Percentiles rank a stretch among this genome's conserved stretches.
phyloP scores from a whole-genome alignment of 345 rosid species.

The Atalantia buxifolia region DNA sequence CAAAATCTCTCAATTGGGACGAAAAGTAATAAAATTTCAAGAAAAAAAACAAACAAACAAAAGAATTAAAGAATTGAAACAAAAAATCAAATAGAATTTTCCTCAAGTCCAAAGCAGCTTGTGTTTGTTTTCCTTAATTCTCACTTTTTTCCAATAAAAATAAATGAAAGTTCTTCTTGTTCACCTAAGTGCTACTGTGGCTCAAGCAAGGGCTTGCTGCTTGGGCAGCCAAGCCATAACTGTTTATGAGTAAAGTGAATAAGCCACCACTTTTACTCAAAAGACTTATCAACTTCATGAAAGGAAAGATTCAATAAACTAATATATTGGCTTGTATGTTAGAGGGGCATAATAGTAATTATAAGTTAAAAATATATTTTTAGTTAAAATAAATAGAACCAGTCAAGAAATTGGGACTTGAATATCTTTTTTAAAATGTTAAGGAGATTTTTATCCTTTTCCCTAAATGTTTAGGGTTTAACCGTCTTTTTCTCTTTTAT shows the following conservation, averaged over 20 bases:
- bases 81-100: background rate
- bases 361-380: too few relatives aligned
- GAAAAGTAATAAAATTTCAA: too few relatives aligned
- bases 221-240: background rate
- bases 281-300: background rate
- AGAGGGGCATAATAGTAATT: too few relatives aligned
- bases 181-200: too few relatives aligned
- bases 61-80: background rate
- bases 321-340: too few relatives aligned
- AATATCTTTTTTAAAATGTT: too few relatives aligned
- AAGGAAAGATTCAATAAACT: background rate
- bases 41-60: background rate
- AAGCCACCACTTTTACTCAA: background rate
- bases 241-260: background rate
- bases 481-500: too few relatives aligned
- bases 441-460: too few relatives aligned
- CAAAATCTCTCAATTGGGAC: background rate
- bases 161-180: background rate
- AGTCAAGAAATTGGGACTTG: too few relatives aligned
- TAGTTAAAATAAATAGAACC: too few relatives aligned
- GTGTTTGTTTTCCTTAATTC: background rate
- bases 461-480: too few relatives aligned
- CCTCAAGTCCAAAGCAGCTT: background rate
- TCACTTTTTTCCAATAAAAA: background rate
- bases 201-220: too few relatives aligned